Conservation (phyloP, 129 eudicot genomes). For the Lonicera japonica region DNA sequence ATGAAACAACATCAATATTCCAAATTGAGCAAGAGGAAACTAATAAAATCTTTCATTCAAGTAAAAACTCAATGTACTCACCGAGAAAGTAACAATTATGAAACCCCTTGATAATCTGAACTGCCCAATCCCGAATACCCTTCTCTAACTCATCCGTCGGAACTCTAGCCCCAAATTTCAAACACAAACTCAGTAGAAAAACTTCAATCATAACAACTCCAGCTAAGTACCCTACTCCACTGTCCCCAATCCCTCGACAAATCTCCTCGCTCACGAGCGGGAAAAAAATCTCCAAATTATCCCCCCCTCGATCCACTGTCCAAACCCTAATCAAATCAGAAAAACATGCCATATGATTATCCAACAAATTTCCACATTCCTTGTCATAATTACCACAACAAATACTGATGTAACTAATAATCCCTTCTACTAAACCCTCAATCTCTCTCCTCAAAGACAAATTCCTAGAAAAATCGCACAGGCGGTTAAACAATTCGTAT, state of each 20-base stretch:
- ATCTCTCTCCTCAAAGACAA: slow-evolving; percentile 22
- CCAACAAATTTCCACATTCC: slow-evolving; percentile 17
- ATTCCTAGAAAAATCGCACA: slow-evolving; percentile 17
- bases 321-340: slow-evolving; percentile 37
- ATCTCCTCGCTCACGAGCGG: slow-evolving; percentile 36
- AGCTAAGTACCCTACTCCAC: slow-evolving; percentile 43
- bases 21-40: neutral
- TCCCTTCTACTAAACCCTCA: slow-evolving; percentile 40
- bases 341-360: slow-evolving; percentile 24
- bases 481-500: slow-evolving; percentile 35
- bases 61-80: slow-evolving; percentile 15
- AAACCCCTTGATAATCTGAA: slow-evolving; percentile 23
- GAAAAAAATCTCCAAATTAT: slow-evolving; percentile 39
- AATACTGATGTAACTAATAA: slow-evolving; percentile 35
- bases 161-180: slow-evolving; percentile 18
- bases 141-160: slow-evolving; percentile 11
- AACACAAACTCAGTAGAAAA: slow-evolving; percentile 40
- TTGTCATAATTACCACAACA: slow-evolving; percentile 27
- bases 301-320: slow-evolving; percentile 39
- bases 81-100: slow-evolving; percentile 21
- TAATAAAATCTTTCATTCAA: slow-evolving; percentile 1
- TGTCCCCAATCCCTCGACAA: slow-evolving; percentile 17
- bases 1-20: neutral
- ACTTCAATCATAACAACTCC: slow-evolving; percentile 46
- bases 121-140: slow-evolving; percentile 9